Evolutionary conservation across 805 yeast species (phyloP).

Genomic region (Candida peoriensis): DNA sequence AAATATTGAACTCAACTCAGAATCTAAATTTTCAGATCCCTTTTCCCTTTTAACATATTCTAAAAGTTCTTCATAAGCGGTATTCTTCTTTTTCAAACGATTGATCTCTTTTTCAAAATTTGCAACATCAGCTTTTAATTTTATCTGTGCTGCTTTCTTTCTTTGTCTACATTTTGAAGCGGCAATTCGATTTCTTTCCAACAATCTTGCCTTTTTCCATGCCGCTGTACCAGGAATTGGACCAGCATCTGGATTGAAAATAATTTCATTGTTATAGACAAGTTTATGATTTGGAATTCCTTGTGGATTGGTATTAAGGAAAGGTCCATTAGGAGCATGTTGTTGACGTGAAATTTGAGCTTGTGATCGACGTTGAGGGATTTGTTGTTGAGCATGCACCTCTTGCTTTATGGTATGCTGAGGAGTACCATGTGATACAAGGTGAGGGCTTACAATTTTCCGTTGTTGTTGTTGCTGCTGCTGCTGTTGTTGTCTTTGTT

Average conservation of each 20-base stretch:
- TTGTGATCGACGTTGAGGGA: slow-evolving; percentile 6
- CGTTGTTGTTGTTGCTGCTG: slow-evolving; percentile 6
- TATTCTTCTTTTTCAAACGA: slow-evolving; percentile 30
- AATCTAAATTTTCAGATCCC: slow-evolving; percentile 1
- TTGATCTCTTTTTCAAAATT: slow-evolving; percentile 41
- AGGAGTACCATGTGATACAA: too few relatives aligned
- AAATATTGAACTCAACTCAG: not conserved
- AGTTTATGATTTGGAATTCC: slow-evolving; percentile 40
- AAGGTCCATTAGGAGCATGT: not conserved
- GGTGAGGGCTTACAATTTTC: too few relatives aligned
- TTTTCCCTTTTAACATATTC: slow-evolving; percentile 3
- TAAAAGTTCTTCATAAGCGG: slow-evolving; percentile 3
- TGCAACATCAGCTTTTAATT: slow-evolving; percentile 56
- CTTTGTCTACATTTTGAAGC: slow-evolving; percentile 66
- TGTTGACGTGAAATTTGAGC: not conserved
- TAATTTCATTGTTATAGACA: slow-evolving; percentile 43
- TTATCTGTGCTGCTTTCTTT: slow-evolving; percentile 63
- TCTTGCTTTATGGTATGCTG: slow-evolving; percentile 3
- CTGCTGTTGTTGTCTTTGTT: slow-evolving; percentile 8
- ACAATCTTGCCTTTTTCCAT: slow-evolving; percentile 57
- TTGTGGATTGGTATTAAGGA: slow-evolving; percentile 11
- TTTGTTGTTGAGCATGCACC: slow-evolving; percentile 2
- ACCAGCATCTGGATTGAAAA: slow-evolving; percentile 45
- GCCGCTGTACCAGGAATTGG: slow-evolving; percentile 65
- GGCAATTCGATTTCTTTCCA: slow-evolving; percentile 63